Evolutionary conservation across 164 flowering plant genomes (phyloP), one percentile per base, ranked within the genome.

Genomic region (Nymphaea colorata): DNA sequence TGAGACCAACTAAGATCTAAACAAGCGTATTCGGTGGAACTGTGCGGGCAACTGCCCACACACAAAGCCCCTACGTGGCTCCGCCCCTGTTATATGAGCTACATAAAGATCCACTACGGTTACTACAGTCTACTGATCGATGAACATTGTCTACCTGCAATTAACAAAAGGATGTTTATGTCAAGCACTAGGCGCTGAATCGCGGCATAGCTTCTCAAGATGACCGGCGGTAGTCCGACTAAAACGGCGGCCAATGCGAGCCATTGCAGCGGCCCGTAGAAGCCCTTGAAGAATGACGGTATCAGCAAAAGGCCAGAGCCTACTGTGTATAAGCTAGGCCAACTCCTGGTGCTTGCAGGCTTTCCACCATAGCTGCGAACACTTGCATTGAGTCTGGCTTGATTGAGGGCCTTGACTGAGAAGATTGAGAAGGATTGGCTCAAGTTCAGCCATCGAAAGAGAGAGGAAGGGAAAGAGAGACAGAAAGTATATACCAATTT

Each of bases 301-400:
- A 68, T 1, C 7, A 91, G 85, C 59, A 91, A 68, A 3, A 82
- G 2, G 0, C 95, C 95, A 64, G 82, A 83, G 3, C 71, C 85
- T 7, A 88, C 62, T n/a, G 90, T 81, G 41, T 77, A 87, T 14
- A 86, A 87, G 65, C 83, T 94, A 11, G 98, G 98, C 97, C 95
- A 91, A 76, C 71, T 88, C 45, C 74, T 85, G 73, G 67, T 59
- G 66, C 70, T 66, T 5, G 61, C 79, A 4, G 67, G 68, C 45
- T 78, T 76, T 1, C 96, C 95, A 6, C 36, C 42, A 5, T 79
- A 64, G 4, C 74, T 82, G 61, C 83, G 80, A 8, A 89, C 73
- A 41, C 83, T 89, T 8, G 99, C 99, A 57, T 91, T 98, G 16
- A 94, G 66, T 70, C 92, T 80, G 3, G 96, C 96, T 70, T 84